Conservation (phyloP, 306 rosid species). For the Crataegus laevigata region DNA sequence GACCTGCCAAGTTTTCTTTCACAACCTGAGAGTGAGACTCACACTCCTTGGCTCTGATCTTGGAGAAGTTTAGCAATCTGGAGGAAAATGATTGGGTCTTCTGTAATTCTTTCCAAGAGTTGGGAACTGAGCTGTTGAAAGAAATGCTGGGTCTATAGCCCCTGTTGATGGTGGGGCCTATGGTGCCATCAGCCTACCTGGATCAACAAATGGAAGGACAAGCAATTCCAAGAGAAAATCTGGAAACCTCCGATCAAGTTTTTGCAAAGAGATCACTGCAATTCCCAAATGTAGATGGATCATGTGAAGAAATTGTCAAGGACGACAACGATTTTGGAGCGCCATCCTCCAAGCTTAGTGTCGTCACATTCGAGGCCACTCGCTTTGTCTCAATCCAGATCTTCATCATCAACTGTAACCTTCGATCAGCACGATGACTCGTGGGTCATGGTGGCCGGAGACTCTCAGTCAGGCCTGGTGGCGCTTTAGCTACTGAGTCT, state of each 20-base stretch:
- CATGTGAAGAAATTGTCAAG: no score
- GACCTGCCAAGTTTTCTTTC: no score
- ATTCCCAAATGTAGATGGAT: no score
- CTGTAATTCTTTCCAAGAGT: conserved; percentile 27
- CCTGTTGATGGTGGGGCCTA: conserved; percentile 30
- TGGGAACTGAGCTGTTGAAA: conserved; percentile 30
- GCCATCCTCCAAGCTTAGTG: no score
- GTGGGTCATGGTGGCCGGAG: conserved; percentile 83
- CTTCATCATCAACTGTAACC: no score
- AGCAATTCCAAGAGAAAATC: no score
- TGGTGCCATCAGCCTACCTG: conserved; percentile 46
- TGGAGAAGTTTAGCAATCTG: conserved; percentile 13
- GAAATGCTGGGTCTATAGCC: conserved; percentile 29
- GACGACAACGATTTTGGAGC: no score
- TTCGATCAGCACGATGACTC: conserved; percentile 83
- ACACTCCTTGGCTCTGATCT: conserved; percentile 17
- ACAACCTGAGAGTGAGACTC: no score
- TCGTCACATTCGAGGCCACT: no score
- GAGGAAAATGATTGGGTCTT: conserved; percentile 35
- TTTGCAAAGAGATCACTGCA: no score
- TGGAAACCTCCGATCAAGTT: no score
- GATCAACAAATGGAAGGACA: conserved; percentile 26
- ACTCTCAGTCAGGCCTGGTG: conserved; percentile 70
- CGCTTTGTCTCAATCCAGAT: no score
- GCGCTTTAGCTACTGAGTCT: conserved; percentile 46